Base-by-base conservation (phyloP, 2,329 filamentous ascomycete species). In the Microsporum ferrugineum region DNA sequence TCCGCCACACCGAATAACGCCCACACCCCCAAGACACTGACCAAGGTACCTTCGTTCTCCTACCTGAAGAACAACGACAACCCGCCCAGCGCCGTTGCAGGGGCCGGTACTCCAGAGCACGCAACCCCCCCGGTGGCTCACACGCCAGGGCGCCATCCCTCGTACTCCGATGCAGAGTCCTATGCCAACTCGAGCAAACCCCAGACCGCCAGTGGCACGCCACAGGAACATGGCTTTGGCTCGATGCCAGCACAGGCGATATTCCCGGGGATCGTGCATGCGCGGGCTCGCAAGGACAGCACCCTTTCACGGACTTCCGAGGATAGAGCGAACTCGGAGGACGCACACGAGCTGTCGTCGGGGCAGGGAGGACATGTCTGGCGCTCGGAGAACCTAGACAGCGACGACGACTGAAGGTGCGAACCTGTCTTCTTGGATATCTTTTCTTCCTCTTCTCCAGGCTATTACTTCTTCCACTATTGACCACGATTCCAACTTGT, bases 251-350 rank as follows among this genome's bases (percentile, higher is more conserved):
- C 75, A 56, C 73, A 74, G 53, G 72, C 71, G 53, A 76, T 75
- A 17, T 77, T 77, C 62, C 75, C 75, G 1, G 75, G 75, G 14
- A 70, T 77, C 47, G 70, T 76, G 51, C 75, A 77, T 64, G 73
- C 73, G 58, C 70, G 62, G 10, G 61, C 63, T 38, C 60, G 64
- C 34, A 43, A 47, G 39, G 55, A 57, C 14, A 57, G 55, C 33
- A 41, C 27, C 49, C 17, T 53, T n/a, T 53, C 49, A 14, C 49
- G 49, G 49, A 12, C 49, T n/a, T 23, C 12, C 27, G 27, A 31
- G 12, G 49, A 29, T 27, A 8, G 27, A n/a, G 49, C 12, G 27
- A 27, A 12, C 29, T 29, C 43, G 17, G 49, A 34, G 49, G 49
- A 53, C 27, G 31, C 49, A 17, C 49, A 31, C 29, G 49, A 53